Conservation (phyloP, 23 red algal genomes). For the Cyanidiococcus yangmingshanensis region DNA sequence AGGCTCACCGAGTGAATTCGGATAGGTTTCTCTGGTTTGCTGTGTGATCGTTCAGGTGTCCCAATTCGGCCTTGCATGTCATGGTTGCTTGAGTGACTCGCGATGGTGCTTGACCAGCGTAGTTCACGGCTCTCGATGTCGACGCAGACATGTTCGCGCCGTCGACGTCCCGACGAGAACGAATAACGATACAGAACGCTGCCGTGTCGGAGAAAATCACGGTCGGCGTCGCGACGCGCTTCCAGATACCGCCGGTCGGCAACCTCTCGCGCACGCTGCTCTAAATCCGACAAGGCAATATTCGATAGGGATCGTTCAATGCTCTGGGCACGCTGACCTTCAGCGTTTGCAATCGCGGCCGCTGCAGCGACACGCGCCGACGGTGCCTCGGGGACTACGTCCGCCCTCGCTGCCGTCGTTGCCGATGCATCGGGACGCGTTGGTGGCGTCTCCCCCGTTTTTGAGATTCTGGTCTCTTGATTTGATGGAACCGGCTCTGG, state of each 20-base stretch:
- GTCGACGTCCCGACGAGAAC: constrained; percentile 3
- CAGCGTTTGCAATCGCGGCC: not conserved
- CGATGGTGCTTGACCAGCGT: constrained; percentile 8
- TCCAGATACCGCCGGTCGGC: not conserved
- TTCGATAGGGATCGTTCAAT: constrained; percentile 11
- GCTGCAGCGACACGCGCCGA: not conserved
- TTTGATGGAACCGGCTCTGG: not conserved
- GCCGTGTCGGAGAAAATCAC: constrained; percentile 6
- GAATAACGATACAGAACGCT: constrained; percentile 12
- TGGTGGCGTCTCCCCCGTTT: not conserved
- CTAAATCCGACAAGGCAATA: constrained; percentile 8
- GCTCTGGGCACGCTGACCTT: not conserved
- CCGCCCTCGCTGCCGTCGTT: not conserved
- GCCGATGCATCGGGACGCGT: not conserved
- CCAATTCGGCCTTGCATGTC: not conserved
- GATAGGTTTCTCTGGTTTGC: not conserved
- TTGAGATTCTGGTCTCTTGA: too few species aligned
- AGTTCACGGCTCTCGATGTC: constrained; percentile 11
- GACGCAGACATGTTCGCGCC: not conserved
- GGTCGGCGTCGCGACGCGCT: constrained; percentile 7
- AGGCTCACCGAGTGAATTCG: constrained; percentile 14
- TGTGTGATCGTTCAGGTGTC: not conserved
- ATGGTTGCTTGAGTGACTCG: not conserved
- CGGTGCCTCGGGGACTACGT: not conserved
- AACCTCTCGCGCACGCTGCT: constrained; percentile 14